phyloP scores from a whole-genome alignment of 2,329 filamentous ascomycete species.

The Grosmannia clavigera region DNA sequence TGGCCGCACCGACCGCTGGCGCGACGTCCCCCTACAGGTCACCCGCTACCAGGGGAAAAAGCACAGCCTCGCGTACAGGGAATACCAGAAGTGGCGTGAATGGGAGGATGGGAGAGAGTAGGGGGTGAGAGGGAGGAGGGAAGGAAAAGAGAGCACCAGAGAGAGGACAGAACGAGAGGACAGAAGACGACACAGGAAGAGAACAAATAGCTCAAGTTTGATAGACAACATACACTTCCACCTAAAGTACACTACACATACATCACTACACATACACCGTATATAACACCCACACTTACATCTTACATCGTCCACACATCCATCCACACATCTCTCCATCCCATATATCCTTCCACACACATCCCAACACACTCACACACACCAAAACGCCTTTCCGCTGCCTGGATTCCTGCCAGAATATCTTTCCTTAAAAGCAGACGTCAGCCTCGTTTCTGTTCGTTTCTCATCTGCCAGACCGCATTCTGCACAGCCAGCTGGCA shows the following conservation, averaged over 20 bases:
- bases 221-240: too few relatives aligned
- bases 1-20: constrained; percentile 69
- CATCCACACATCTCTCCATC: too few relatives aligned
- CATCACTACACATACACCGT: background rate
- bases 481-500: background rate
- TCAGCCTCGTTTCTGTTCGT: background rate
- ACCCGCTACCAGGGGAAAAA: constrained; percentile 82
- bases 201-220: too few relatives aligned
- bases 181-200: background rate
- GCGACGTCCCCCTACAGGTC: constrained; percentile 63
- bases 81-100: constrained; percentile 69
- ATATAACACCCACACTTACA: too few relatives aligned
- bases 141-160: background rate
- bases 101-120: constrained; percentile 42
- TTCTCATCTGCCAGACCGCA: background rate
- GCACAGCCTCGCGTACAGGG: constrained; percentile 53
- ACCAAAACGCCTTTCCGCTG: background rate
- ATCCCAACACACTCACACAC: too few relatives aligned
- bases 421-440: background rate
- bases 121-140: constrained; percentile 8
- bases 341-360: too few relatives aligned
- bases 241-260: background rate
- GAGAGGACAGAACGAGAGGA: too few relatives aligned
- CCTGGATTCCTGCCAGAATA: background rate
- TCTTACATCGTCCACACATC: too few relatives aligned